These are phyloP conservation scores for Podaxis pistillaris DNA, from an alignment of 768 basidiomycete genomes.

Conservation along the genomic window DNA sequence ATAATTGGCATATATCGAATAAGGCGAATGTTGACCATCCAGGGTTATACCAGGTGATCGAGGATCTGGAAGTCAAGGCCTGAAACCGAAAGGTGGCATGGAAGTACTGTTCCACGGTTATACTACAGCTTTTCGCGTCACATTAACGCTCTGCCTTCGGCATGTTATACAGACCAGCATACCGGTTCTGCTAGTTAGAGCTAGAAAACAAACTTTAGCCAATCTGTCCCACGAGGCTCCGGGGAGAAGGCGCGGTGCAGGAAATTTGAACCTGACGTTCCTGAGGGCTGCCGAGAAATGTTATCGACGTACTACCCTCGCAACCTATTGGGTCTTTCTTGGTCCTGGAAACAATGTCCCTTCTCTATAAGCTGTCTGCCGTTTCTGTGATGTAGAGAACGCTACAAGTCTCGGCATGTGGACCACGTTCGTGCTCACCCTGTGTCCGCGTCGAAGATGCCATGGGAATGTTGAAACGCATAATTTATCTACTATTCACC, in stretches of 20 bases:
- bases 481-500: conserved; percentile 36
- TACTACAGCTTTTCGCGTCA: conserved; percentile 19
- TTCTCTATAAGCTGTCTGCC: conserved; percentile 22
- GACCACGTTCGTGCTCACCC: conserved; percentile 22
- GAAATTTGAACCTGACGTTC: conserved; percentile 5
- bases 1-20: background rate
- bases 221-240: background rate
- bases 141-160: background rate
- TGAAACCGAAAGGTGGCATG: conserved; percentile 20
- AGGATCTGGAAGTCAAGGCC: conserved; percentile 11
- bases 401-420: conserved; percentile 20
- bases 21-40: background rate
- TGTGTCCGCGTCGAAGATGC: conserved; percentile 8
- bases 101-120: conserved; percentile 22
- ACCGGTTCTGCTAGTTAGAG: conserved; percentile 25
- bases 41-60: conserved; percentile 4
- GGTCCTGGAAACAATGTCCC: conserved; percentile 20
- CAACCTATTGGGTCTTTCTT: conserved; percentile 22
- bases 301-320: conserved; percentile 7
- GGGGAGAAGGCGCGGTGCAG: background rate
- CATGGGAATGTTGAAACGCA: background rate
- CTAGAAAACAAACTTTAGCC: conserved; percentile 6
- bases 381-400: conserved; percentile 17
- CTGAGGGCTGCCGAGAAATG: conserved; percentile 4
- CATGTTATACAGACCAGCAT: background rate